phyloP scores from a whole-genome alignment of 176 grass and related monocot genomes.

The Carex myosuroides region DNA sequence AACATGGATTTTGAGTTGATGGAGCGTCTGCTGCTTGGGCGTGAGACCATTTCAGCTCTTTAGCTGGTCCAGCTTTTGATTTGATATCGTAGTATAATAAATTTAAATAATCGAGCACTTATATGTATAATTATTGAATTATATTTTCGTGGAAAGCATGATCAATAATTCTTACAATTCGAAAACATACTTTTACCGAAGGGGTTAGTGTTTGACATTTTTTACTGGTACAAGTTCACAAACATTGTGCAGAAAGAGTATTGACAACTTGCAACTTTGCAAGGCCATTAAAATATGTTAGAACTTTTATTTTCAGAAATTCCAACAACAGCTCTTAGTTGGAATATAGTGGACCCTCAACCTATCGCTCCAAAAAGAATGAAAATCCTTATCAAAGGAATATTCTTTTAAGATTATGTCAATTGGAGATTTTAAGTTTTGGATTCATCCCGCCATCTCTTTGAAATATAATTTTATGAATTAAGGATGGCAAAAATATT shows the following conservation, averaged over 20 bases:
- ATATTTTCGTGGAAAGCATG: background rate
- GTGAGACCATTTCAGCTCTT: conserved; percentile 7
- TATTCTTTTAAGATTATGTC: background rate
- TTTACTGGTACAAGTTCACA: background rate
- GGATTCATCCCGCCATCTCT: background rate
- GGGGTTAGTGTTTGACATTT: conserved; percentile 18
- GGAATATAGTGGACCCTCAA: no score
- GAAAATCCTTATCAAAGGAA: no score
- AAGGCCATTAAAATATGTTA: background rate
- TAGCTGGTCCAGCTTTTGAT: conserved; percentile 24
- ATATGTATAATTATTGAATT: background rate
- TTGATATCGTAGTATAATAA: background rate
- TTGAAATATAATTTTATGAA: background rate
- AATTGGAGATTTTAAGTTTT: background rate
- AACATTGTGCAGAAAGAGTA: background rate
- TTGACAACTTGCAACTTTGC: background rate
- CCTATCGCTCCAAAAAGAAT: no score
- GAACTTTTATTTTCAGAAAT: background rate
- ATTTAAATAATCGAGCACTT: background rate
- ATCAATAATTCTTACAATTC: background rate
- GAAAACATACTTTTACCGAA: background rate
- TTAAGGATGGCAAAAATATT: background rate
- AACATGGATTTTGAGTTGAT: background rate
- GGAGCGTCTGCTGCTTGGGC: background rate
- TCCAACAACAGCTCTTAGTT: background rate